Base-by-base conservation (phyloP, 2,329 filamentous ascomycete genomes). In the Hymenoscyphus linearis region DNA sequence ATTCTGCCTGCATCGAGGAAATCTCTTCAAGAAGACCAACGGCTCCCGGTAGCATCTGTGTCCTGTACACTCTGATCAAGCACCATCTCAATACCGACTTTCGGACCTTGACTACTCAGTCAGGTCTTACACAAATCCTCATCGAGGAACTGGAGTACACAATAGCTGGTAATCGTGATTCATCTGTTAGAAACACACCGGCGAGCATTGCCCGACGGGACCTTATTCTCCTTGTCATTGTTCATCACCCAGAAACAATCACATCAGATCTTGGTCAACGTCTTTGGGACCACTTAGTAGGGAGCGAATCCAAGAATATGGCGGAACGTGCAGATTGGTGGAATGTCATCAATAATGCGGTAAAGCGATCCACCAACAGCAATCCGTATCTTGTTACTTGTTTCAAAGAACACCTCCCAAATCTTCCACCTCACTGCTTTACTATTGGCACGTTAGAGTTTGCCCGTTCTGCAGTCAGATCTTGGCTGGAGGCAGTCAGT, bases 271-370 rank as follows among this genome's bases (percentile, higher is more conserved):
- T 90, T 3, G 86, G 87, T 16, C 76, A 79, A 50, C 78, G 78
- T 13, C 79, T 96, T 1, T 96, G 91, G 90, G 79, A 87, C 60
- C 78, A 87, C 44, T 78, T 95, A 27, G 85, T 96, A 55, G 89
- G 91, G 13, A 78, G 81, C 4, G 75, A 79, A 44, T 84, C 86
- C 3, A 75, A 85, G 3, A 84, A 82, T 26, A 75, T 80, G 3
- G 79, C 82, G 9, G 85, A 90, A 62, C 81, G 89, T 59, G 81
- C 84, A 62, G 76, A 80, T 14, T 88, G 86, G 0, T 96, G 92
- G 92, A 77, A 82, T 27, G 82, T 87, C 60, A 74, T 93, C 57
- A 81, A 84, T 71, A 66, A 68, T 18, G 75, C 80, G 25, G 73
- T 78, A 34, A 77, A 74, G 64, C 76, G 74, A 52, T 70, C 69